These are phyloP conservation scores for Pyrenopolyporus hunteri DNA, from an alignment of 495 filamentous ascomycete species.

Conservation along the genomic window DNA sequence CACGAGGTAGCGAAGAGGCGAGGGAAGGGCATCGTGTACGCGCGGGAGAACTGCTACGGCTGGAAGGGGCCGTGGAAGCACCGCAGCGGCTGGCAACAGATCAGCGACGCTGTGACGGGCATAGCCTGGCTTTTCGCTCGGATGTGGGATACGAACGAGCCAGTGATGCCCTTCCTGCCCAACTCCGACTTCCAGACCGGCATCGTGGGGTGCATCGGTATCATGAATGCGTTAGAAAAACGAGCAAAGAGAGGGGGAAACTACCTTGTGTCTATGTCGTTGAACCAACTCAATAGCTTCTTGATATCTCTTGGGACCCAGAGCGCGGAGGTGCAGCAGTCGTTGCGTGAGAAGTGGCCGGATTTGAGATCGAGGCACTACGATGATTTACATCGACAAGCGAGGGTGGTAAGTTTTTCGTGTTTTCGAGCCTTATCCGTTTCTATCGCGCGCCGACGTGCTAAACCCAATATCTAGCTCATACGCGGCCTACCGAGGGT, in stretches of 20 bases:
- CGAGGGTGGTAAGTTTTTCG: conserved; percentile 37
- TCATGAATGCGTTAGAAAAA: conserved; percentile 60
- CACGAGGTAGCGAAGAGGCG: conserved; percentile 56
- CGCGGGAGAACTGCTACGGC: conserved; percentile 64
- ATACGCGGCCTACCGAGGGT: conserved; percentile 19
- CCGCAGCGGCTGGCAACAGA: conserved; percentile 63
- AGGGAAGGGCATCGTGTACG: conserved; percentile 55
- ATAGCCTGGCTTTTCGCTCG: conserved; percentile 65
- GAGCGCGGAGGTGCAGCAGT: conserved; percentile 27
- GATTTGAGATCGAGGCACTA: conserved; percentile 37
- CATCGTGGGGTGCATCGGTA: conserved; percentile 62
- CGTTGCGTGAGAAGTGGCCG: conserved; percentile 36
- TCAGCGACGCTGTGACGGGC: conserved; percentile 56
- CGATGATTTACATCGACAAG: conserved; percentile 41
- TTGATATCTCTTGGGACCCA: conserved; percentile 64
- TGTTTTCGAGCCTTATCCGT: not conserved
- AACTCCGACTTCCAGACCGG: conserved; percentile 67
- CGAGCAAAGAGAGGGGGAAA: conserved; percentile 58
- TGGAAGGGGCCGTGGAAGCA: conserved; percentile 60
- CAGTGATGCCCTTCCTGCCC: conserved; percentile 67
- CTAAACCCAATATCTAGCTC: conserved; percentile 21
- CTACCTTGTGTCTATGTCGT: conserved; percentile 59
- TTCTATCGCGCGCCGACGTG: not conserved
- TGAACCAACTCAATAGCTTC: conserved; percentile 66
- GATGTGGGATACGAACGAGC: conserved; percentile 62